A percentile compares a stretch with the other conserved stretches of the same genome.
Evolutionary conservation across 768 basidiomycete species (phyloP).

Genomic region (Tylopilus plumbeoviolaceoides): DNA sequence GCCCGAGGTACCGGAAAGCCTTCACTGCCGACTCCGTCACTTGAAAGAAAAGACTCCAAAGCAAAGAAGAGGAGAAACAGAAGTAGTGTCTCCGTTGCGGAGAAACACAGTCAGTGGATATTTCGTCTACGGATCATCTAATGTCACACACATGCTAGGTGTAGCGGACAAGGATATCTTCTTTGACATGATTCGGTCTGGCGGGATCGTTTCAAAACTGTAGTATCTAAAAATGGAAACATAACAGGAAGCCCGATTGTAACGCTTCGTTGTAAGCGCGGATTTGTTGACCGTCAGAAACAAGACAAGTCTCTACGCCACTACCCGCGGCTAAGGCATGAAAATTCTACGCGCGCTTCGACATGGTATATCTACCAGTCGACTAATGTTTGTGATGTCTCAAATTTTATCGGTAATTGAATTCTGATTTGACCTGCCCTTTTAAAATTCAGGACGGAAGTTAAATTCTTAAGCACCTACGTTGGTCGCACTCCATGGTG

Average conservation of each 20-base stretch:
- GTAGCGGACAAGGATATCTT: constrained; percentile 69
- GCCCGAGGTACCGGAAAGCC: constrained; percentile 71
- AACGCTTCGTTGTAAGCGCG: too few species aligned
- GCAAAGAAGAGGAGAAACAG: constrained; percentile 49
- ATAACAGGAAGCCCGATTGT: too few species aligned
- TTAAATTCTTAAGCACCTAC: constrained; percentile 9
- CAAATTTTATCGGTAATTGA: too few species aligned
- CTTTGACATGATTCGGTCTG: constrained; percentile 79
- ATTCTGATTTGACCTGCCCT: constrained; percentile 33
- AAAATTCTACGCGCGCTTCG: too few species aligned
- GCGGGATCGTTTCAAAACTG: constrained; percentile 71
- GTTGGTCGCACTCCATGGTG: constrained; percentile 31
- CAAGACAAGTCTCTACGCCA: too few species aligned
- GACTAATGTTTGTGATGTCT: too few species aligned
- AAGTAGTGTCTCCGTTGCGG: constrained; percentile 49
- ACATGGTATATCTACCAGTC: too few species aligned
- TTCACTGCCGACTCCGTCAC: constrained; percentile 60
- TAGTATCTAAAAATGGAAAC: too few species aligned
- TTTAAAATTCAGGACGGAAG: too few species aligned
- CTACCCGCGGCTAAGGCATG: too few species aligned
- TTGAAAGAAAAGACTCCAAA: constrained; percentile 43
- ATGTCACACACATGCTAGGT: constrained; percentile 33
- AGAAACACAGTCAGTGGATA: constrained; percentile 51
- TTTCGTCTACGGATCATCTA: background rate
- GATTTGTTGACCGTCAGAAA: too few species aligned